These are phyloP conservation scores for Mycena pura DNA, from an alignment of 768 basidiomycete species.

Conservation along the genomic window DNA sequence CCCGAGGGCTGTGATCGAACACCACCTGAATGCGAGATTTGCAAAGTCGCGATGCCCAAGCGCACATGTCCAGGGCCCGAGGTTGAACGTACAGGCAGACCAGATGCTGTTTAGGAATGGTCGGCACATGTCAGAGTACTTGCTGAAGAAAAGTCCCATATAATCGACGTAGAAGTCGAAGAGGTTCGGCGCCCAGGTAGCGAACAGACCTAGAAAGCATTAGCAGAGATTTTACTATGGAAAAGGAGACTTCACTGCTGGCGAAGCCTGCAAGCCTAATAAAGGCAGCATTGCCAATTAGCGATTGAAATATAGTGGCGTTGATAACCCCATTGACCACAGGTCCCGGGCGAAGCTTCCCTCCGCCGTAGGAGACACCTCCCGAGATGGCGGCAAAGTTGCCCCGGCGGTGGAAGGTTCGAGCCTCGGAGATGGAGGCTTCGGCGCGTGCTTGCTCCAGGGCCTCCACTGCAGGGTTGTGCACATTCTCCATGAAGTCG, in stretches of 20 bases:
- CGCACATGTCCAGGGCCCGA: conserved; percentile 7
- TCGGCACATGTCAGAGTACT: neutral
- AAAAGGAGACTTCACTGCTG: neutral
- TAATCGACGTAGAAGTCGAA: neutral
- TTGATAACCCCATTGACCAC: neutral
- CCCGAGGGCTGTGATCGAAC: conserved; percentile 23
- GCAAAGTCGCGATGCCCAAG: conserved; percentile 2
- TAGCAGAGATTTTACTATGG: neutral
- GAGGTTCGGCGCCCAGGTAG: neutral
- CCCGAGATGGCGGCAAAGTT: neutral
- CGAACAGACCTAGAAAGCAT: neutral
- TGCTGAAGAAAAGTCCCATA: neutral
- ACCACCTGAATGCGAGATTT: conserved; percentile 9
- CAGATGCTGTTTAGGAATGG: conserved; percentile 1
- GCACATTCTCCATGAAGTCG: neutral
- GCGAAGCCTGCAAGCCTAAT: neutral
- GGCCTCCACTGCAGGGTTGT: neutral
- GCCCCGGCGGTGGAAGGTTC: neutral
- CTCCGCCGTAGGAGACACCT: neutral
- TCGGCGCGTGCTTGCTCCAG: neutral
- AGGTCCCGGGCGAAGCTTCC: neutral
- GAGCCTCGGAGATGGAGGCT: neutral
- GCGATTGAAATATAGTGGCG: neutral
- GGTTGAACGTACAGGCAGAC: conserved; percentile 8
- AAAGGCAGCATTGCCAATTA: neutral